These are phyloP conservation scores for Coemansia sp. DNA, from an alignment of 192 early-diverging fungal genomes.

Conservation along the genomic window DNA sequence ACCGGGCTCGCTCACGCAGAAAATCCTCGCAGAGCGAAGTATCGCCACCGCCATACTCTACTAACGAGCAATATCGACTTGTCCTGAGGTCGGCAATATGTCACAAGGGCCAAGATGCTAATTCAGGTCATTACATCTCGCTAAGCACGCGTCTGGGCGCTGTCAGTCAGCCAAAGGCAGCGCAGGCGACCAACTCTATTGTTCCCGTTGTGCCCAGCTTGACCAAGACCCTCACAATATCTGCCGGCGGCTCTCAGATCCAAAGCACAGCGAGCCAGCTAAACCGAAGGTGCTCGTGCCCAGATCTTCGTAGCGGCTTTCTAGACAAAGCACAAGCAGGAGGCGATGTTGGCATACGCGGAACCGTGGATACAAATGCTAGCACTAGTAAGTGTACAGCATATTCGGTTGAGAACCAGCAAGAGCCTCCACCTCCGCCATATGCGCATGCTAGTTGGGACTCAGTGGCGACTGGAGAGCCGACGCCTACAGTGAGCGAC, in stretches of 20 bases:
- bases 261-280: background rate
- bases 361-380: background rate
- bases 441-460: background rate
- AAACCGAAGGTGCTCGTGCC: background rate
- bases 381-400: background rate
- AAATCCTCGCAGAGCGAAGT: background rate
- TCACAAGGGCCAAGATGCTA: conserved; percentile 55
- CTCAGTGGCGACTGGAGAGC: background rate
- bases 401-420: background rate
- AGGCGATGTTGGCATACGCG: background rate
- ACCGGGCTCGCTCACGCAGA: background rate
- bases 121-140: conserved; percentile 60
- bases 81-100: conserved; percentile 61
- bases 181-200: background rate
- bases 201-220: background rate
- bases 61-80: conserved; percentile 49
- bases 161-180: background rate
- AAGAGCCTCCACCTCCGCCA: background rate
- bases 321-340: background rate
- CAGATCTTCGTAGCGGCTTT: background rate
- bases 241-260: background rate
- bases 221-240: background rate
- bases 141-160: conserved; percentile 37
- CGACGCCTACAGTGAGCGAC: conserved; percentile 11
- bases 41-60: conserved; percentile 38